phyloP scores from a whole-genome alignment of 1,284 basidiomycete species.

The Rhodotorula sp. region DNA sequence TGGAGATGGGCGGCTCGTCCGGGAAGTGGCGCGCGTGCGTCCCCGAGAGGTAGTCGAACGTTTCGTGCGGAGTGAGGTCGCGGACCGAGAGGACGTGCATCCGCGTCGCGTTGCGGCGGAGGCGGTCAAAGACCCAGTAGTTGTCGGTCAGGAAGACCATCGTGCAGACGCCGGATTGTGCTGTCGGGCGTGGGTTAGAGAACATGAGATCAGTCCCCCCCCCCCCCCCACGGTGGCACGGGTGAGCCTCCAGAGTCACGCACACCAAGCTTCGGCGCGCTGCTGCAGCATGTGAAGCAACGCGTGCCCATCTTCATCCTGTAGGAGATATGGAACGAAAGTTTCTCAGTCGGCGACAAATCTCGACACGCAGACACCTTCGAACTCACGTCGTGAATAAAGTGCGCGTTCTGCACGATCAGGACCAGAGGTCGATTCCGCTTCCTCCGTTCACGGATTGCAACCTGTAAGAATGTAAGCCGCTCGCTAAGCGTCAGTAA shows the following conservation, averaged over 20 bases:
- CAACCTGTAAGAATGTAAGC: constrained; percentile 60
- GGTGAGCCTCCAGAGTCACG: neutral
- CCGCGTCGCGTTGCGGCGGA: constrained; percentile 38
- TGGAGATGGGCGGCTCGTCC: constrained; percentile 14
- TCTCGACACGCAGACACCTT: neutral
- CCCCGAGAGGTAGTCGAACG: constrained; percentile 46
- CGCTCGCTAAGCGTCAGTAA: neutral
- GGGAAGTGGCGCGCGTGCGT: constrained; percentile 28
- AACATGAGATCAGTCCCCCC: neutral
- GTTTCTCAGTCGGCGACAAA: too few relatives aligned
- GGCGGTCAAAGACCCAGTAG: constrained; percentile 27
- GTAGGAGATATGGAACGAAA: neutral
- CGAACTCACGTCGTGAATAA: constrained; percentile 55
- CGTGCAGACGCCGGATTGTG: constrained; percentile 29
- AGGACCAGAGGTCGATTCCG: constrained; percentile 69
- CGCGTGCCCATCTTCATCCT: constrained; percentile 68
- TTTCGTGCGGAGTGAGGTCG: constrained; percentile 65
- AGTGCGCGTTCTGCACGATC: constrained; percentile 70
- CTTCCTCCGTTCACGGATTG: constrained; percentile 60
- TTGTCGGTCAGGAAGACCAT: constrained; percentile 69
- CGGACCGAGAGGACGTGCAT: constrained; percentile 66
- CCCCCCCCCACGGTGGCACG: neutral
- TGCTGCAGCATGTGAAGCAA: constrained; percentile 79
- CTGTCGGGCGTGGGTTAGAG: neutral
- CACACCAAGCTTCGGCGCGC: constrained; percentile 70